Conservation (phyloP, 345 rosid species). For the Isatis tinctoria region DNA sequence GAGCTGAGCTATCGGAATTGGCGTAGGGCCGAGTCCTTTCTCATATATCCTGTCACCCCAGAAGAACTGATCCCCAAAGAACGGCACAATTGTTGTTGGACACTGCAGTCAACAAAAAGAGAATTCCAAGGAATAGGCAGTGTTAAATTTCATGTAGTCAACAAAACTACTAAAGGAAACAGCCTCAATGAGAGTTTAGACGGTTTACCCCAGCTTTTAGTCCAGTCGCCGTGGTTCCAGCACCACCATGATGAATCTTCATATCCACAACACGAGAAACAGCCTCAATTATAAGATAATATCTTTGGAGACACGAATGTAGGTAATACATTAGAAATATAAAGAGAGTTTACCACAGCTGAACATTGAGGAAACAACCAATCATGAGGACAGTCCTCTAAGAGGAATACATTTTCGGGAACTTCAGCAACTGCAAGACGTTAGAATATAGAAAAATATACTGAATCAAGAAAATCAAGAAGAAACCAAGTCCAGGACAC, state of each 20-base stretch:
- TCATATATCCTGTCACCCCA: conserved; percentile 84
- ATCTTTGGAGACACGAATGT: background rate
- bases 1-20: conserved; percentile 81
- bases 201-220: conserved; percentile 82
- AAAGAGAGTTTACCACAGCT: conserved; percentile 65
- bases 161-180: background rate
- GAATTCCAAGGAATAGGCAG: background rate
- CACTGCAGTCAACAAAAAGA: conserved; percentile 52
- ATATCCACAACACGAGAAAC: conserved; percentile 12
- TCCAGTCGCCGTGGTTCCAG: conserved; percentile 98
- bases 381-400: conserved; percentile 97
- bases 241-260: conserved; percentile 99
- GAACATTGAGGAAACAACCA: conserved; percentile 99
- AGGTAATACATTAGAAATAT: background rate
- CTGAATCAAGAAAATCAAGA: background rate
- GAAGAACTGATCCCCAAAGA: conserved; percentile 98
- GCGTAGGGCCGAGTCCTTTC: conserved; percentile 76
- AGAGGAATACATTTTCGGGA: conserved; percentile 62
- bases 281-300: background rate
- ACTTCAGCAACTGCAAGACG: conserved; percentile 60
- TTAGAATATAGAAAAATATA: background rate
- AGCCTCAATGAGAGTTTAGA: background rate
- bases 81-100: conserved; percentile 93
- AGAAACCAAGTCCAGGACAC: background rate
- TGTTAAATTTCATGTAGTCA: background rate